Evolutionary conservation across 805 yeast genomes (phyloP).

Genomic region (Metschnikowia borealis): DNA sequence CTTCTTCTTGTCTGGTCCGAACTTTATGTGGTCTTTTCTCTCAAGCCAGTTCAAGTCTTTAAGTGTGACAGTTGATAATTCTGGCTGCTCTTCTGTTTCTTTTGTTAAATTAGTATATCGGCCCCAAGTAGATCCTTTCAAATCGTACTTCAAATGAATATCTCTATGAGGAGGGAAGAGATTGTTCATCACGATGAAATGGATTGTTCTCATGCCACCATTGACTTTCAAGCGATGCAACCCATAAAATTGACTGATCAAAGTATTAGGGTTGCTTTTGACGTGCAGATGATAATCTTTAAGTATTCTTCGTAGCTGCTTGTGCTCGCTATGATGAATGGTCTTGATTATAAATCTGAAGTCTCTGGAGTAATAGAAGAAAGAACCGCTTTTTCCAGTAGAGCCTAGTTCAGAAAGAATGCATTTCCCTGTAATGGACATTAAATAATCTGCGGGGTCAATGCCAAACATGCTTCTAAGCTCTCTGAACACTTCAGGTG

Average conservation of each 20-base stretch:
- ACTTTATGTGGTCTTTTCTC: slow-evolving; percentile 53
- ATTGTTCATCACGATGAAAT: slow-evolving; percentile 95
- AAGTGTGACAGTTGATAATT: slow-evolving; percentile 45
- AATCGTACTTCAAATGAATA: slow-evolving; percentile 79
- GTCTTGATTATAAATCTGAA: slow-evolving; percentile 93
- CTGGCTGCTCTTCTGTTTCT: slow-evolving; percentile 21
- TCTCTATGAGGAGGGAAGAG: slow-evolving; percentile 91
- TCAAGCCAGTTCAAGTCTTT: slow-evolving; percentile 91
- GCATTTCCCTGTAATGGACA: slow-evolving; percentile 89
- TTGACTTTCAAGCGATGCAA: slow-evolving; percentile 92
- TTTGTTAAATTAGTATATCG: slow-evolving; percentile 47
- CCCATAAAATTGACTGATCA: slow-evolving; percentile 94
- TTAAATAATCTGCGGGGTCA: slow-evolving; percentile 93
- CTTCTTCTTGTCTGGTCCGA: slow-evolving; percentile 68
- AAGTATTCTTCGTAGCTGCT: slow-evolving; percentile 68
- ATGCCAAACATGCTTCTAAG: slow-evolving; percentile 74
- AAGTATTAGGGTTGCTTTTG: slow-evolving; percentile 77
- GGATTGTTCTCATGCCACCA: slow-evolving; percentile 64
- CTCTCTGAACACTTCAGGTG: slow-evolving; percentile 91
- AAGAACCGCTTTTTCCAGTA: slow-evolving; percentile 96
- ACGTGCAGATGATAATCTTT: slow-evolving; percentile 79
- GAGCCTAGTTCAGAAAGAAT: slow-evolving; percentile 88
- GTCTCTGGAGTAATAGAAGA: slow-evolving; percentile 92
- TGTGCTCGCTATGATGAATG: slow-evolving; percentile 89
- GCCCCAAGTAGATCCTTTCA: slow-evolving; percentile 91